These are phyloP conservation scores for Morella rubra DNA, from an alignment of 306 rosid species.

Conservation along the genomic window DNA sequence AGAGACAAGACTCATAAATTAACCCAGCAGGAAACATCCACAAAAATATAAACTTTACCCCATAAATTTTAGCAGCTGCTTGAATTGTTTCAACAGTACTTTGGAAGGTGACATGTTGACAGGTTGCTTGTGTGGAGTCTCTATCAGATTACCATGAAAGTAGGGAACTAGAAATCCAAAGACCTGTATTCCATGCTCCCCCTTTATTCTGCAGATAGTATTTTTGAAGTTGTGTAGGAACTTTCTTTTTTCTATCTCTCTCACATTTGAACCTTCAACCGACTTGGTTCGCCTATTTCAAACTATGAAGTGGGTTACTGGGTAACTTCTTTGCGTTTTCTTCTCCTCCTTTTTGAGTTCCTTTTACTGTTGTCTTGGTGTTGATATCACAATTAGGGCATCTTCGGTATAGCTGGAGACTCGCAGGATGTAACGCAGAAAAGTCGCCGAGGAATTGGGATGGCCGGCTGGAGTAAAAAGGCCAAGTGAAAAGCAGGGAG, in stretches of 20 bases:
- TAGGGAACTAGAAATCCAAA: background rate
- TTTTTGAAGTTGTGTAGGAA: background rate
- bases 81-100: slow-evolving; percentile 4
- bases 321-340: background rate
- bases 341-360: background rate
- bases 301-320: background rate
- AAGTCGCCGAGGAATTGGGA: slow-evolving; percentile 52
- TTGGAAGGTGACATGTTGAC: slow-evolving; percentile 15
- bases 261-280: background rate
- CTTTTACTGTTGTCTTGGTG: too few relatives aligned
- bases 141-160: slow-evolving; percentile 9
- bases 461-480: slow-evolving; percentile 3
- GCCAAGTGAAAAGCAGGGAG: slow-evolving; percentile 36
- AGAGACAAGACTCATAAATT: slow-evolving; percentile 22
- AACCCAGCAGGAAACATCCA: slow-evolving; percentile 27
- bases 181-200: background rate
- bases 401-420: background rate
- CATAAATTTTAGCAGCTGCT: slow-evolving; percentile 30
- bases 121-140: slow-evolving; percentile 33
- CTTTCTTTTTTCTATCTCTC: background rate
- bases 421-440: slow-evolving; percentile 25
- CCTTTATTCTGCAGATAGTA: background rate
- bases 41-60: slow-evolving; percentile 11
- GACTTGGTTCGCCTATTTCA: too few relatives aligned
- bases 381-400: background rate